A percentile compares a stretch with the other conserved stretches of the same genome.
Conservation (phyloP, 495 filamentous ascomycete species). For the Astrothelium macrocarpum region DNA sequence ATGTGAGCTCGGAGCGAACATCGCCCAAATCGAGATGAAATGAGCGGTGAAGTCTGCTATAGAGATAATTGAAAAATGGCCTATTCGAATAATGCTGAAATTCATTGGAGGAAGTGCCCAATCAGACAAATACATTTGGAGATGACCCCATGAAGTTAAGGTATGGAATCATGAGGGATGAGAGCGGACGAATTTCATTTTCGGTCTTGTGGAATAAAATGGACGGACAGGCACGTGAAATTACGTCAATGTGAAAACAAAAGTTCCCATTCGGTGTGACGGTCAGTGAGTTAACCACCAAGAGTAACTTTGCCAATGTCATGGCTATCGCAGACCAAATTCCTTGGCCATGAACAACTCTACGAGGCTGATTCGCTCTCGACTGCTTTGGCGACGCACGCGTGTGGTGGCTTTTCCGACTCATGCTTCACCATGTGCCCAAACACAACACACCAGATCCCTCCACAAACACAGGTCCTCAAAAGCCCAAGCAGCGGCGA, state of each 20-base stretch:
- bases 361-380: not conserved
- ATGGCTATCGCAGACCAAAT: not conserved
- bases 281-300: too few species aligned
- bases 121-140: not conserved
- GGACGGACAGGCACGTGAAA: not conserved
- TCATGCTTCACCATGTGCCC: not conserved
- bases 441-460: not conserved
- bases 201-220: not conserved
- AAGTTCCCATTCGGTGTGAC: too few species aligned
- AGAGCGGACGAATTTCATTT: too few species aligned
- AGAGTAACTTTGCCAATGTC: too few species aligned
- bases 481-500: conserved; percentile 16
- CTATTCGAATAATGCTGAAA: too few species aligned
- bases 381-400: not conserved
- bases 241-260: too few species aligned
- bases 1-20: too few species aligned
- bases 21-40: too few species aligned
- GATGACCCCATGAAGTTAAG: not conserved
- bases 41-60: too few species aligned
- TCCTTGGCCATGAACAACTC: not conserved
- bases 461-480: not conserved
- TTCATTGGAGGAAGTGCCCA: too few species aligned
- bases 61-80: too few species aligned
- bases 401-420: not conserved
- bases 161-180: too few species aligned